Evolutionary conservation across 352 stramenopile species (phyloP).

Genomic region (Phytophthora ohioensis): DNA sequence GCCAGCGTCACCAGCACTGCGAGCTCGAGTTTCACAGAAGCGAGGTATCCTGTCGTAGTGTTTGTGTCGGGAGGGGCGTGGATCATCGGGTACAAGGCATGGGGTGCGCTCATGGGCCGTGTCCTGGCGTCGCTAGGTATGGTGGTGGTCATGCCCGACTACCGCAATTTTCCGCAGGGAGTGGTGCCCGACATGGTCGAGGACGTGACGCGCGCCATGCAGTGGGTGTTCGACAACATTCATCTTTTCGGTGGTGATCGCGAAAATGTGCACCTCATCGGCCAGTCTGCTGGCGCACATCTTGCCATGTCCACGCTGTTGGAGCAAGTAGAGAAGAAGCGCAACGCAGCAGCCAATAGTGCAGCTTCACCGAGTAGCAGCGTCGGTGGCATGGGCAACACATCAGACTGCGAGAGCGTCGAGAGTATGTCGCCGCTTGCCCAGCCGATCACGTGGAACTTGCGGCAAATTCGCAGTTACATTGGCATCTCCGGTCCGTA

Average conservation of each 20-base stretch:
- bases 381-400: constrained; percentile 37
- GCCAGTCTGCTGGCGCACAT: constrained; percentile 92
- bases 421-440: constrained; percentile 42
- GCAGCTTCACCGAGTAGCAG: constrained; percentile 28
- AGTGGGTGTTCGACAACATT: constrained; percentile 91
- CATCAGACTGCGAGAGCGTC: constrained; percentile 45
- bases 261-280: constrained; percentile 86
- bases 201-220: constrained; percentile 82
- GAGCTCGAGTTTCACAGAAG: constrained; percentile 34
- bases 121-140: constrained; percentile 77
- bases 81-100: constrained; percentile 95
- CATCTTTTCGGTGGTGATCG: constrained; percentile 87
- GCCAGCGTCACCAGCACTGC: constrained; percentile 21
- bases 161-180: constrained; percentile 92
- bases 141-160: constrained; percentile 92
- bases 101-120: constrained; percentile 87
- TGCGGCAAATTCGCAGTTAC: constrained; percentile 77
- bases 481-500: constrained; percentile 90
- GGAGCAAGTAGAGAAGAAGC: constrained; percentile 71
- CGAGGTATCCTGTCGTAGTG: constrained; percentile 82
- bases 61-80: constrained; percentile 92
- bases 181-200: constrained; percentile 92
- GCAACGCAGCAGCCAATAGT: constrained; percentile 19
- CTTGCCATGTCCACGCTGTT: constrained; percentile 82
- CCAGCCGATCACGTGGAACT: constrained; percentile 62